Evolutionary conservation across 225 moss, liverwort and hornwort genomes (phyloP).

Genomic region (Asterella californica): DNA sequence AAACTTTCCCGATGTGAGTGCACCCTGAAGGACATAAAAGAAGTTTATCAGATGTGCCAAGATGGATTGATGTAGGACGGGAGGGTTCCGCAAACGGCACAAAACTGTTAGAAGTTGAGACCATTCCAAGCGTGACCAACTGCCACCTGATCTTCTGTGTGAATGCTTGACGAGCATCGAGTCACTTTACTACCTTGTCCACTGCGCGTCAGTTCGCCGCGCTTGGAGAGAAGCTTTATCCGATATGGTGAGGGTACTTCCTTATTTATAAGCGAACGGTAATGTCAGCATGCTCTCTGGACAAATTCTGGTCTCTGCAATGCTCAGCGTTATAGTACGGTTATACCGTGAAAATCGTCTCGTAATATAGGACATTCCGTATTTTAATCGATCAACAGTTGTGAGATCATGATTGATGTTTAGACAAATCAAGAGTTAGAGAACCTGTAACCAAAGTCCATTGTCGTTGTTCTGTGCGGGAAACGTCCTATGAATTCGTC

Average conservation of each 20-base stretch:
- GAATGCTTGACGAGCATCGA: slow-evolving; percentile 72
- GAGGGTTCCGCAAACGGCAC: slow-evolving; percentile 1
- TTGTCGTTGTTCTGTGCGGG: too few species aligned
- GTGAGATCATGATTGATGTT: background rate
- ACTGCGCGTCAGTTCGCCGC: slow-evolving; percentile 70
- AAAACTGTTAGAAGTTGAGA: slow-evolving; percentile 36
- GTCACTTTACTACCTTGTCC: slow-evolving; percentile 72
- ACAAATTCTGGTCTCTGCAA: background rate
- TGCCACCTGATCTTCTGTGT: slow-evolving; percentile 70
- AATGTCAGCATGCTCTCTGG: background rate
- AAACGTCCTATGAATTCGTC: too few species aligned
- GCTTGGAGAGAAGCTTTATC: slow-evolving; percentile 76
- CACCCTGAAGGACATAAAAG: slow-evolving; percentile 37
- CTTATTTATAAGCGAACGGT: too few species aligned
- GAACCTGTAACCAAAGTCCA: background rate
- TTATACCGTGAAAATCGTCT: too few species aligned
- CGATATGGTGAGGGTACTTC: slow-evolving; percentile 43
- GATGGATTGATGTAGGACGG: slow-evolving; percentile 17
- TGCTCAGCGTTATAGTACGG: background rate
- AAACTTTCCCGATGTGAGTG: too few species aligned
- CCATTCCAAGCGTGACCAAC: slow-evolving; percentile 30
- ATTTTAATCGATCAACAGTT: too few species aligned
- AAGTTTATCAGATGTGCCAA: slow-evolving; percentile 19
- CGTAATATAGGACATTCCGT: too few species aligned
- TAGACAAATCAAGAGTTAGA: background rate